Evolutionary conservation across 768 basidiomycete species (phyloP), one percentile per base, ranked within the genome.

Genomic region (Russula griseocarnosa): DNA sequence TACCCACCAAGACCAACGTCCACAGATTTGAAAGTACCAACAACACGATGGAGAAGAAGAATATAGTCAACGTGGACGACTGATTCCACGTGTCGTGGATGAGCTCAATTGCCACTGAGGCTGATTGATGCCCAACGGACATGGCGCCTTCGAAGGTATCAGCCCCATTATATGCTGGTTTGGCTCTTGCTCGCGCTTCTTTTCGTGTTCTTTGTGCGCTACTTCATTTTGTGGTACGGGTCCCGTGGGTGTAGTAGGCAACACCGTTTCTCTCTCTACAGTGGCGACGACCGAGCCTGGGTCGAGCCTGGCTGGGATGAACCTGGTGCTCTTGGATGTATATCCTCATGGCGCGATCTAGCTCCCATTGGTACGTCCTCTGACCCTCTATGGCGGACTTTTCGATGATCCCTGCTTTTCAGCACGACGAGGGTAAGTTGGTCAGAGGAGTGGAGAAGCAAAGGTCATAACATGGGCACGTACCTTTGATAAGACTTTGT

Each of bases 401-500:
- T 73, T 98, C 95, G 67, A 98, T 98, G 68, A 99, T 91, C 60
- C 92, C 95, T 96, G 70, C 18, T 28, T 6, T 32, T 16, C 20
- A 4, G 22, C 52, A 13, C 55, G 38, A 7, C 5, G 46, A 60
- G 30, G 11, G 55, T 50, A 36, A 32, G 16, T 40, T 26, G 10
- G n/a, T 30, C n/a, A n/a, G 1, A 10, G 36, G 62, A 22, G 11
- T n/a, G n/a, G n/a, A n/a, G n/a, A n/a, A n/a, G n/a, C n/a, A 10
- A 6, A 38, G 47, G n/a, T 22, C 40, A 46, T 13, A n/a, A 22
- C 49, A 28, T n/a, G n/a, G n/a, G n/a, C 16, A 64, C 78, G 67
- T 61, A 94, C 94, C 89, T 76, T 92, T 96, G 75, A 99, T 94
- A 76, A 98, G 98, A 76, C 92, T 95, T 69, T 93, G 82, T 50